Evolutionary conservation across 75 land plant genomes (phyloP).

Genomic region (Selaginella tamariscina): DNA sequence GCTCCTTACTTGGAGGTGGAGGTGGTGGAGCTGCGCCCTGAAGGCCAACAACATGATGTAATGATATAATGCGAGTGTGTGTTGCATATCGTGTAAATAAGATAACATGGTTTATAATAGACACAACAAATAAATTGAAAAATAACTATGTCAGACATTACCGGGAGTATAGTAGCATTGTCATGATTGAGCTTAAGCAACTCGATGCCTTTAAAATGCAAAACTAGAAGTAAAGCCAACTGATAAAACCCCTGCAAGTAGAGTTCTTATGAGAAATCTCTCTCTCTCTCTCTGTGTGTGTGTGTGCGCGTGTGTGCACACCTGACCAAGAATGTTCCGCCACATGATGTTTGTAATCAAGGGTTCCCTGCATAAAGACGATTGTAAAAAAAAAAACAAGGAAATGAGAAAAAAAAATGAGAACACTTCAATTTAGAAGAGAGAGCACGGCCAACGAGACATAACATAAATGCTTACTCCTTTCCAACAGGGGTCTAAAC

Average conservation of each 20-base stretch:
- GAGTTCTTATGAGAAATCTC: too few species aligned
- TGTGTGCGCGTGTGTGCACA: too few species aligned
- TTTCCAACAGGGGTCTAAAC: slow-evolving; percentile 64
- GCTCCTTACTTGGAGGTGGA: background rate
- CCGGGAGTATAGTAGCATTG: too few species aligned
- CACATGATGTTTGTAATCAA: slow-evolving; percentile 92
- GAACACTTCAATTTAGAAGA: too few species aligned
- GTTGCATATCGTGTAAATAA: too few species aligned
- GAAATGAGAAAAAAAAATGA: background rate
- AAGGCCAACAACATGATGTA: too few species aligned
- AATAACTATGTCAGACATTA: background rate
- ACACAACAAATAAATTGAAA: background rate
- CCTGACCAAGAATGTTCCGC: slow-evolving; percentile 86
- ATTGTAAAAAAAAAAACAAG: background rate
- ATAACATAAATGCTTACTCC: too few species aligned
- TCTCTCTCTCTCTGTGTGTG: too few species aligned
- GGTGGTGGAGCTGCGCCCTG: slow-evolving; percentile 7
- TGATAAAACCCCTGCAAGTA: slow-evolving; percentile 61
- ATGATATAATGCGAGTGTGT: too few species aligned
- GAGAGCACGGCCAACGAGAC: too few species aligned
- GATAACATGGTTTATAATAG: background rate
- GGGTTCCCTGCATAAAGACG: slow-evolving; percentile 47
- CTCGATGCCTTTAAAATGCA: slow-evolving; percentile 51
- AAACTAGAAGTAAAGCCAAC: slow-evolving; percentile 50
- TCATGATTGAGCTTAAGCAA: slow-evolving; percentile 21